A percentile compares a stretch with the other conserved stretches of the same genome.
These are phyloP conservation scores for Hypoxylon fragiforme DNA, from an alignment of 495 filamentous ascomycete species.

Conservation along the genomic window DNA sequence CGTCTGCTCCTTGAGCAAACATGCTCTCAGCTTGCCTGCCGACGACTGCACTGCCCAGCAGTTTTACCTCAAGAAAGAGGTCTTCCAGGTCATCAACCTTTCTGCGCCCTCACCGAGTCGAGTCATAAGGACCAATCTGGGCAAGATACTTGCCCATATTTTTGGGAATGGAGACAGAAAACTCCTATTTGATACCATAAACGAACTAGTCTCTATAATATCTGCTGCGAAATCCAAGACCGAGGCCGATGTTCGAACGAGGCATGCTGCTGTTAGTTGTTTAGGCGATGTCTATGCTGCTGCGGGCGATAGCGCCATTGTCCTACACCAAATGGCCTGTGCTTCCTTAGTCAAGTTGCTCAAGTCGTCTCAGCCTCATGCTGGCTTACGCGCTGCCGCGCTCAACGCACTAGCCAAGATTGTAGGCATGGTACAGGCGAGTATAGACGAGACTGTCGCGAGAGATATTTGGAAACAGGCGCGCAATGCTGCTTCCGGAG, in stretches of 20 bases:
- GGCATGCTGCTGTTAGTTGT: constrained; percentile 88
- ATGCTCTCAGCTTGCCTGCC: constrained; percentile 71
- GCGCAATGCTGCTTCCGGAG: constrained; percentile 71
- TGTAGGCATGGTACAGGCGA: constrained; percentile 67
- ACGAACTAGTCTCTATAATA: constrained; percentile 77
- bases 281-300: constrained; percentile 85
- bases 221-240: constrained; percentile 79
- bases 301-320: constrained; percentile 92
- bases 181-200: constrained; percentile 89
- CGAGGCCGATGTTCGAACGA: constrained; percentile 62
- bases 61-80: constrained; percentile 82
- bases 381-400: constrained; percentile 80
- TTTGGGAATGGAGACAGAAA: constrained; percentile 89
- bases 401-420: constrained; percentile 80
- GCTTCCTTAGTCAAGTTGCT: constrained; percentile 73
- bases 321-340: constrained; percentile 73
- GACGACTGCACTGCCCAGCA: constrained; percentile 86
- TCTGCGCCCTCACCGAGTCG: constrained; percentile 80
- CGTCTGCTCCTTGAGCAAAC: constrained; percentile 76
- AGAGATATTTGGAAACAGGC: constrained; percentile 94
- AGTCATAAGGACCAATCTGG: constrained; percentile 86
- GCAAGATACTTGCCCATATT: constrained; percentile 79
- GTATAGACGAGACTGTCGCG: constrained; percentile 81
- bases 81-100: constrained; percentile 90
- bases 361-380: constrained; percentile 78